Conservation (phyloP, 192 early-diverging fungal species). For the Haplosporangium gracile region DNA sequence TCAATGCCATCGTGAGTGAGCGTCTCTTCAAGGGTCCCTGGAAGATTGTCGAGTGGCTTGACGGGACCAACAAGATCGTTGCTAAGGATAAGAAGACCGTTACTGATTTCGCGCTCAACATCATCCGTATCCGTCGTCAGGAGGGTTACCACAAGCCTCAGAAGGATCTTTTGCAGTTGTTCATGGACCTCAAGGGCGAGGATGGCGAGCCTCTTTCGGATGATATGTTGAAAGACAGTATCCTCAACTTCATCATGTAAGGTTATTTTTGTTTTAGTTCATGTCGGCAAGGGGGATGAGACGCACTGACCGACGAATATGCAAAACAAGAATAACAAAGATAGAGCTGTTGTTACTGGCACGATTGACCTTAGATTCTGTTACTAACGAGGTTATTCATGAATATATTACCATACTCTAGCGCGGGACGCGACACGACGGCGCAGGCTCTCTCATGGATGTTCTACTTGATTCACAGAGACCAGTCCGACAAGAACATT, state of each 20-base stretch:
- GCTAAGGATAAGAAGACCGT: slow-evolving; percentile 44
- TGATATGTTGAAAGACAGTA: slow-evolving; percentile 60
- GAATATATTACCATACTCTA: not conserved
- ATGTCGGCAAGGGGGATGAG: not conserved
- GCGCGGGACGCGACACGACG: slow-evolving; percentile 47
- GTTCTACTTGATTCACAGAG: slow-evolving; percentile 51
- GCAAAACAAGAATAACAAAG: no score
- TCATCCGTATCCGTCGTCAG: slow-evolving; percentile 38
- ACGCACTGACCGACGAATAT: no score
- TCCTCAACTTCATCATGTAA: slow-evolving; percentile 58
- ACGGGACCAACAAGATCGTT: slow-evolving; percentile 22
- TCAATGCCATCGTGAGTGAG: slow-evolving; percentile 47
- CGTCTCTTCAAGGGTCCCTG: slow-evolving; percentile 46
- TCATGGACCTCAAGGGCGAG: slow-evolving; percentile 58
- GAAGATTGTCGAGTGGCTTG: slow-evolving; percentile 44
- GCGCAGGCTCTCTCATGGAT: slow-evolving; percentile 65
- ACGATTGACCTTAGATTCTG: not conserved
- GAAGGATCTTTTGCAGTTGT: slow-evolving; percentile 59
- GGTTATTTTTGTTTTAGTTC: not conserved
- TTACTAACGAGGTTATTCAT: not conserved
- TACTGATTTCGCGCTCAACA: slow-evolving; percentile 42
- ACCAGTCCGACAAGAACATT: slow-evolving; percentile 53
- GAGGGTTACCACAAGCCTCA: slow-evolving; percentile 30
- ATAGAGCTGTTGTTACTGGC: not conserved
- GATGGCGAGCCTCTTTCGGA: slow-evolving; percentile 55